Conservation (phyloP, 805 yeast species). For the Metschnikowia chrysomelidarum region DNA sequence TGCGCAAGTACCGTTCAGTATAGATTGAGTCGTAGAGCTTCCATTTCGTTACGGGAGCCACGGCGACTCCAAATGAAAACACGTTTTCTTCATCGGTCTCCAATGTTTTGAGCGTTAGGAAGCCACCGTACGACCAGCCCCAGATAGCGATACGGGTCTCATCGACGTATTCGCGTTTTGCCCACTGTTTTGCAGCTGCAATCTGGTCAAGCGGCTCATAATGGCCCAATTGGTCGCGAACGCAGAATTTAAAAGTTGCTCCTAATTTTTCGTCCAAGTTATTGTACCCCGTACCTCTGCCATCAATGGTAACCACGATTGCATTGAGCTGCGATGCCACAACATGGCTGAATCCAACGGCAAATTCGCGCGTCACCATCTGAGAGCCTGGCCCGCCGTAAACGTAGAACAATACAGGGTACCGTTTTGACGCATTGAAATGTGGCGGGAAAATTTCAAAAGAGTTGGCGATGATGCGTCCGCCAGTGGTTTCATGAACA, state of each 20-base stretch:
- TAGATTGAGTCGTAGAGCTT: slow-evolving; percentile 85
- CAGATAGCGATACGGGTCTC: slow-evolving; percentile 72
- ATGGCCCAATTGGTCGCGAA: slow-evolving; percentile 78
- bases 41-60: slow-evolving; percentile 98
- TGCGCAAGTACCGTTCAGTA: slow-evolving; percentile 92
- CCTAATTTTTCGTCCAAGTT: slow-evolving; percentile 52
- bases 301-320: slow-evolving; percentile 92
- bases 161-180: slow-evolving; percentile 62
- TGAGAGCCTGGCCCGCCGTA: slow-evolving; percentile 98
- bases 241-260: slow-evolving; percentile 63
- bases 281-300: slow-evolving; percentile 92
- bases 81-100: slow-evolving; percentile 66
- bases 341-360: slow-evolving; percentile 66
- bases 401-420: slow-evolving; percentile 85
- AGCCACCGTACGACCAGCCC: slow-evolving; percentile 99
- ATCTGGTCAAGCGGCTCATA: slow-evolving; percentile 87
- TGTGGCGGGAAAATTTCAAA: slow-evolving; percentile 75
- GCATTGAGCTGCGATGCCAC: slow-evolving; percentile 76
- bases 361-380: slow-evolving; percentile 61
- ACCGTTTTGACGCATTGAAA: slow-evolving; percentile 60
- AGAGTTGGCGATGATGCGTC: slow-evolving; percentile 54
- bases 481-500: slow-evolving; percentile 44
- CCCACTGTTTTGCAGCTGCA: slow-evolving; percentile 75
- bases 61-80: slow-evolving; percentile 89
- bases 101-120: slow-evolving; percentile 81